Conservation (phyloP, 768 basidiomycete genomes). For the Sutorius australiensis region DNA sequence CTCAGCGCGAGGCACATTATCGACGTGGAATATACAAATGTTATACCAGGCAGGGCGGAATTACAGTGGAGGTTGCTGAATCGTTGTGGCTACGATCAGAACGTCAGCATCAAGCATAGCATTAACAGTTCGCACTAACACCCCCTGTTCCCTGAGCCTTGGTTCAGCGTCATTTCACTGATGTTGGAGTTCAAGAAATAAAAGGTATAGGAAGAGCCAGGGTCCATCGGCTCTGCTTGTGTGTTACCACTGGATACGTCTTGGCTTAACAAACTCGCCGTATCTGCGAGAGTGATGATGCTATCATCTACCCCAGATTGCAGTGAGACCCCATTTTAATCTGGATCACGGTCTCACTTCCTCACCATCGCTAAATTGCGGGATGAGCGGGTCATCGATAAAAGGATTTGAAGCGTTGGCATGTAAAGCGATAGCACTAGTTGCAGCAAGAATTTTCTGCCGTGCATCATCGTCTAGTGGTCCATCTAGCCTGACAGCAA, state of each 20-base stretch:
- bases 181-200: constrained; percentile 3
- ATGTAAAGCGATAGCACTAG: too few relatives aligned
- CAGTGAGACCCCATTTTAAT: too few relatives aligned
- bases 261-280: not conserved
- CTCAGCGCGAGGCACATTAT: too few relatives aligned
- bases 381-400: not conserved
- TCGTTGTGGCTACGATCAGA: too few relatives aligned
- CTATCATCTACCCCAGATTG: too few relatives aligned
- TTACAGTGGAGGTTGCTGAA: not conserved
- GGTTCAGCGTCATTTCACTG: not conserved
- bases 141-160: not conserved
- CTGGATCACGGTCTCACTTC: not conserved
- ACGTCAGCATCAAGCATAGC: not conserved
- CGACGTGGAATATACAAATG: too few relatives aligned
- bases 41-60: too few relatives aligned
- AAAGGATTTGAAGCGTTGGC: constrained; percentile 8
- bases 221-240: too few relatives aligned
- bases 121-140: not conserved
- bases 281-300: not conserved
- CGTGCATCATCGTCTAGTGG: not conserved
- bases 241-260: too few relatives aligned
- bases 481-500: too few relatives aligned
- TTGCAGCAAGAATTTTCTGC: not conserved
- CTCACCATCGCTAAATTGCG: constrained; percentile 3
- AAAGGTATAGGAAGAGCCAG: too few relatives aligned